phyloP scores from a whole-genome alignment of 1,284 basidiomycete species.

The Tilletia indica region DNA sequence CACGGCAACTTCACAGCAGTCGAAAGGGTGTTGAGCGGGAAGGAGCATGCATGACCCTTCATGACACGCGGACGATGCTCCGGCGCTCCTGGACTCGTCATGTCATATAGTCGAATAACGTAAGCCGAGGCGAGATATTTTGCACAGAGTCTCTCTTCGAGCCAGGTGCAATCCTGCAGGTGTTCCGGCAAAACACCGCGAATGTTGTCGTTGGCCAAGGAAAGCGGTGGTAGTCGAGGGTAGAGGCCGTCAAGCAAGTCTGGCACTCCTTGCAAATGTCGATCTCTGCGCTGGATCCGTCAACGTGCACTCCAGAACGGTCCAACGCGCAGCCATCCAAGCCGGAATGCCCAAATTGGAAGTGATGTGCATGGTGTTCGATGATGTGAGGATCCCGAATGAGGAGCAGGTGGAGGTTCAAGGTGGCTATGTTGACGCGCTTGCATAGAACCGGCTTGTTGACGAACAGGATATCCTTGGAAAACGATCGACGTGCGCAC shows the following conservation, averaged over 20 bases:
- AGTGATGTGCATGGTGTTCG: neutral
- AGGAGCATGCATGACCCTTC: neutral
- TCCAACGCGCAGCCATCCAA: neutral
- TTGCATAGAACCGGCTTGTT: neutral
- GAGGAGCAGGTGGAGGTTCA: neutral
- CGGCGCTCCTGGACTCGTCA: neutral
- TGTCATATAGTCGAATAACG: neutral
- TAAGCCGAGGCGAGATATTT: neutral
- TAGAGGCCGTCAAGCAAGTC: neutral
- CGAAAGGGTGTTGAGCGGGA: neutral
- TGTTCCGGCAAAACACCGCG: neutral
- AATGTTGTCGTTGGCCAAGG: neutral
- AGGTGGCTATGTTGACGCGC: neutral
- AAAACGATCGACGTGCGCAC: neutral
- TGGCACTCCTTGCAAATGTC: neutral
- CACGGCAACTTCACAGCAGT: neutral
- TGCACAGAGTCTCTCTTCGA: neutral
- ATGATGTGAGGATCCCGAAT: neutral
- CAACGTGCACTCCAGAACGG: neutral
- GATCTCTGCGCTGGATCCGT: neutral
- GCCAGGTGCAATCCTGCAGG: neutral
- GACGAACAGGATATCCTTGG: neutral
- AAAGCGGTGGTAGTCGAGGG: neutral
- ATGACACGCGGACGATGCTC: neutral
- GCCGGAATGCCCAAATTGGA: neutral